These are phyloP conservation scores for Silene latifolia DNA, from an alignment of 148 eudicot genomes.

Conservation along the genomic window DNA sequence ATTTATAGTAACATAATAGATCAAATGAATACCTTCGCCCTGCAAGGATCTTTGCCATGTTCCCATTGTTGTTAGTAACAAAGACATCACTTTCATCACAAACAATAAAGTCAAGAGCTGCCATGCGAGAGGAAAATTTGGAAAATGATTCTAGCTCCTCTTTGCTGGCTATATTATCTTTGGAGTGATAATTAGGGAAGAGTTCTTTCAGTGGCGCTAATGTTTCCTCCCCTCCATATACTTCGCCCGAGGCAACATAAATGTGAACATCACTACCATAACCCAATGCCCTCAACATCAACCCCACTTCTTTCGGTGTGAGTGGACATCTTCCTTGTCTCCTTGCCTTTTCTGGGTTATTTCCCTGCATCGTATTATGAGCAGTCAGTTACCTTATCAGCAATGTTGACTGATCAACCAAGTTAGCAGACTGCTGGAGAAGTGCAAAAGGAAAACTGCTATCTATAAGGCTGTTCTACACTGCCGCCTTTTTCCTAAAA, in stretches of 20 bases:
- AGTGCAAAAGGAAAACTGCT: neutral
- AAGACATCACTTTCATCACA: conserved; percentile 99
- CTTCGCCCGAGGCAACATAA: conserved; percentile 96
- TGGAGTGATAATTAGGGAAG: conserved; percentile 86
- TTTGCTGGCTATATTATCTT: conserved; percentile 78
- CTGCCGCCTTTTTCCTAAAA: neutral
- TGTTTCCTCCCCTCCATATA: conserved; percentile 86
- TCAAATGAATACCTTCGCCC: conserved; percentile 66
- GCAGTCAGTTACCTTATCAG: conserved; percentile 8
- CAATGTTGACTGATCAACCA: neutral
- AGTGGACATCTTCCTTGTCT: conserved; percentile 98
- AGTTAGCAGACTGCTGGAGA: neutral
- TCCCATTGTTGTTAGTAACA: conserved; percentile 96
- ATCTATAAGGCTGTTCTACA: neutral
- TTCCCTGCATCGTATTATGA: conserved; percentile 41
- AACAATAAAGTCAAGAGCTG: conserved; percentile 90
- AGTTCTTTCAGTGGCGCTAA: conserved; percentile 84
- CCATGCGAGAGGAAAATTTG: conserved; percentile 92
- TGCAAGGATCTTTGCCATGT: conserved; percentile 97
- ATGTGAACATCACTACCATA: conserved; percentile 75
- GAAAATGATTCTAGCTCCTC: conserved; percentile 76
- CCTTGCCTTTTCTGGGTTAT: conserved; percentile 83
- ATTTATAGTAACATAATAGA: neutral
- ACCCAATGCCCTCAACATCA: conserved; percentile 95
- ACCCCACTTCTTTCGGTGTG: conserved; percentile 95